Base-by-base conservation (phyloP, 148 eudicot genomes). In the Cornus suecica region DNA sequence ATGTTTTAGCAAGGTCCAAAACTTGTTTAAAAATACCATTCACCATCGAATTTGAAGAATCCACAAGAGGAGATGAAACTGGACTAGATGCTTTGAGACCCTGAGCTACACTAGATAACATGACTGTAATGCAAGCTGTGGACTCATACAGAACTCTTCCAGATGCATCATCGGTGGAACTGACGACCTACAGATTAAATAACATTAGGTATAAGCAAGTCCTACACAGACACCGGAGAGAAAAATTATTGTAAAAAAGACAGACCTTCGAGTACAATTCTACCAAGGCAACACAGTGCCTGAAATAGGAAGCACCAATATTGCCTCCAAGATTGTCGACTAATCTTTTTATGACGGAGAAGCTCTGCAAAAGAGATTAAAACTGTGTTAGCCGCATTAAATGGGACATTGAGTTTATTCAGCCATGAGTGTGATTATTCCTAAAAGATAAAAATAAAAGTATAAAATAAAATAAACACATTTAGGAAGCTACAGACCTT, bases 71-170 rank as follows among this genome's bases (percentile, higher is more conserved):
- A 65, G 73, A 60, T 56, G 70, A 76, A 69, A 81, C 66, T 10
- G 72, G 80, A 23, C 68, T 72, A 68, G 82, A 84, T 81, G 94
- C 85, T 85, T 90, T 95, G n/a, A 91, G 83, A 68, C 88, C 84
- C 69, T 84, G 88, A 72, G 83, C 88, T 61, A 87, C 94, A 80
- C 80, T 88, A 80, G 87, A 87, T 78, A 91, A 73, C 84, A 91
- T 83, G 78, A 84, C 88, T 31, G 93, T 85, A 76, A 96, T 85
- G 81, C 92, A 93, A 68, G 97, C 85, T 68, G 89, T 88, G 73
- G 93, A 84, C 80, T 93, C 98, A 67, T 83, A 88, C 32, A 93
- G 76, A 80, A 90, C 85, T 84, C 88, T 91, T 70, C 94, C 98
- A 76, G 85, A 88, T 51, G 88, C 83, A 86, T 88, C 93, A 73